Conservation (phyloP, 1,139 yeast species). For the Kazachstania sp. region DNA sequence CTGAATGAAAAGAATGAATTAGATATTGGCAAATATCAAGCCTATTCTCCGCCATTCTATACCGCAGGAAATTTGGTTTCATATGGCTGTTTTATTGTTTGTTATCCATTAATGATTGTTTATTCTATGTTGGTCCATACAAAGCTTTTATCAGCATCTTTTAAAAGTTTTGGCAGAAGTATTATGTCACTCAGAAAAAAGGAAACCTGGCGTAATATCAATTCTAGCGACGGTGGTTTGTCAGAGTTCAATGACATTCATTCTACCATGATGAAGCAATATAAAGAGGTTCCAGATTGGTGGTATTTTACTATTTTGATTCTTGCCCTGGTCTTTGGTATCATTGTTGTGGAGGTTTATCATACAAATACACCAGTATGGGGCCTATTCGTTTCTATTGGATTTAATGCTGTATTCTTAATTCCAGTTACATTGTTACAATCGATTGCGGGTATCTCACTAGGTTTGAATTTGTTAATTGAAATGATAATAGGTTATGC, state of each 20-base stretch:
- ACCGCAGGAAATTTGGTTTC: conserved; percentile 48
- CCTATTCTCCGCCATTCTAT: conserved; percentile 50
- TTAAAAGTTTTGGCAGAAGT: conserved; percentile 26
- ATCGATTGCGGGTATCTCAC: conserved; percentile 44
- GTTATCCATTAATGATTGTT: conserved; percentile 49
- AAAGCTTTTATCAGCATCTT: conserved; percentile 21
- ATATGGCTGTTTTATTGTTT: conserved; percentile 50
- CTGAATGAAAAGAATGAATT: conserved; percentile 35
- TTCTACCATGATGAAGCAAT: conserved; percentile 45
- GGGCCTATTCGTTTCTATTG: conserved; percentile 52
- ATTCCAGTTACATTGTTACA: conserved; percentile 44
- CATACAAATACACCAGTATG: conserved; percentile 38
- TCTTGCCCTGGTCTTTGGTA: conserved; percentile 43
- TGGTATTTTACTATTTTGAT: conserved; percentile 44
- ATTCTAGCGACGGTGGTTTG: conserved; percentile 10
- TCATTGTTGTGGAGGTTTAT: conserved; percentile 40
- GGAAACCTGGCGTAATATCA: conserved; percentile 17
- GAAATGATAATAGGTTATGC: conserved; percentile 58
- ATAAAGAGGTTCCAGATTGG: conserved; percentile 58
- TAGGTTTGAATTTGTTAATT: conserved; percentile 51
- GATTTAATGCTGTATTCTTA: conserved; percentile 45
- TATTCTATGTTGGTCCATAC: conserved; percentile 34
- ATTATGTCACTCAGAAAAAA: conserved; percentile 29
- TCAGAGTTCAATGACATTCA: conserved; percentile 45
- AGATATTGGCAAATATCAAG: conserved; percentile 36